phyloP scores from a whole-genome alignment of 225 moss, liverwort and hornwort species.

The Polytrichum commune region DNA sequence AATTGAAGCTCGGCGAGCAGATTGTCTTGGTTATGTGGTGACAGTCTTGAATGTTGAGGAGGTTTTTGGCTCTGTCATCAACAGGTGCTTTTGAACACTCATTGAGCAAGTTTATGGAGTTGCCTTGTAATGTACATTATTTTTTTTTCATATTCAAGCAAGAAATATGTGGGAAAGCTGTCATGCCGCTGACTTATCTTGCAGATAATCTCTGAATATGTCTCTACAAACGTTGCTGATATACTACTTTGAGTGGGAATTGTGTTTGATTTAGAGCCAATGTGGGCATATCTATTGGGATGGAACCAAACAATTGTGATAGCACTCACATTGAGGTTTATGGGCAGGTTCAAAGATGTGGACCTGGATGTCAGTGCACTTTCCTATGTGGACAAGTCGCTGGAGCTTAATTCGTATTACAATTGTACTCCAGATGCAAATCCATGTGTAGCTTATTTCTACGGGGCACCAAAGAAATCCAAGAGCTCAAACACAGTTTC shows the following conservation, averaged over 20 bases:
- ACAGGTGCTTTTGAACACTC: slow-evolving; percentile 16
- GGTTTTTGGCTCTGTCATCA: slow-evolving; percentile 31
- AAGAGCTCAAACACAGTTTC: slow-evolving; percentile 26
- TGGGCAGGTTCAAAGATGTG: slow-evolving; percentile 34
- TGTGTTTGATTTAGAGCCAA: too few relatives aligned
- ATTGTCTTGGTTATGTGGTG: slow-evolving; percentile 40
- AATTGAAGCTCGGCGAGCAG: slow-evolving; percentile 24
- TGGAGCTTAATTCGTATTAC: slow-evolving; percentile 30
- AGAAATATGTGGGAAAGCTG: too few relatives aligned
- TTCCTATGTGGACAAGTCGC: slow-evolving; percentile 12
- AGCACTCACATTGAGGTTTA: not conserved
- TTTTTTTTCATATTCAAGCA: slow-evolving; percentile 17
- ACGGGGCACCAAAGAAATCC: slow-evolving; percentile 18
- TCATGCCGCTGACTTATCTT: too few relatives aligned
- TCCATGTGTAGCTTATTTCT: slow-evolving; percentile 51
- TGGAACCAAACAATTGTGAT: too few relatives aligned
- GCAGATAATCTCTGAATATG: too few relatives aligned
- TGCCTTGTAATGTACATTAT: too few relatives aligned
- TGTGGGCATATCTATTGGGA: too few relatives aligned
- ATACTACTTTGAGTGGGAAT: too few relatives aligned
- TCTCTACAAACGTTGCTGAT: too few relatives aligned
- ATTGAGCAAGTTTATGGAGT: too few relatives aligned
- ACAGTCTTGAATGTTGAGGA: slow-evolving; percentile 39
- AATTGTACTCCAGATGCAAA: slow-evolving; percentile 35
- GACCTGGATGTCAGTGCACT: slow-evolving; percentile 36